Percentiles rank a stretch among this genome's conserved stretches.
phyloP scores from a whole-genome alignment of 495 filamentous ascomycete genomes.

The Xylaria intraflava region DNA sequence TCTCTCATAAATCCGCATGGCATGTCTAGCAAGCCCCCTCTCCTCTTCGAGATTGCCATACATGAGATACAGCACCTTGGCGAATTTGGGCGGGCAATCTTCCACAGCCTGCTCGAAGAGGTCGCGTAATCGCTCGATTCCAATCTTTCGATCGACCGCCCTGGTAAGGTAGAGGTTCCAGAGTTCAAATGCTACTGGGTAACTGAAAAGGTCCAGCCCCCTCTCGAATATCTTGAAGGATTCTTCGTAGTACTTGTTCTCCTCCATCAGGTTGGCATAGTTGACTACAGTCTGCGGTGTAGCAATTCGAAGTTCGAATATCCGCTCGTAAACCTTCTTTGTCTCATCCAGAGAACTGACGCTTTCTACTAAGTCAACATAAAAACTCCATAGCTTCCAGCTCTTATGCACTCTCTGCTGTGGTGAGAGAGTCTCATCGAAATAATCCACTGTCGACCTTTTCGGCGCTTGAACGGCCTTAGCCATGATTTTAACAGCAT shows the following conservation, averaged over 20 bases:
- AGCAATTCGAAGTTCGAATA: constrained; percentile 96
- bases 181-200: constrained; percentile 95
- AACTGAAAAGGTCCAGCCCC: constrained; percentile 92
- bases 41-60: constrained; percentile 98
- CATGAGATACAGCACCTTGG: constrained; percentile 94
- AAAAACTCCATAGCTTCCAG: constrained; percentile 99
- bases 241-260: constrained; percentile 94
- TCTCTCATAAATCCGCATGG: constrained; percentile 98
- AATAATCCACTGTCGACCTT: constrained; percentile 92
- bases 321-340: constrained; percentile 87
- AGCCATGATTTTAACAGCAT: constrained; percentile 90
- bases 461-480: constrained; percentile 95
- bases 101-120: constrained; percentile 97
- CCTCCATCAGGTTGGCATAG: constrained; percentile 92
- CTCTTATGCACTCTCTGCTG: constrained; percentile 98
- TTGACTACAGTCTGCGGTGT: constrained; percentile 98
- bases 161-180: constrained; percentile 99
- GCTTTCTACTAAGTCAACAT: constrained; percentile 95
- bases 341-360: constrained; percentile 89
- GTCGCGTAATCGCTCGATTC: constrained; percentile 89
- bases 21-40: constrained; percentile 88
- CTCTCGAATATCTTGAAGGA: constrained; percentile 97
- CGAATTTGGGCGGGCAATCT: constrained; percentile 90
- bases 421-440: constrained; percentile 87
- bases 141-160: constrained; percentile 89